phyloP scores from a whole-genome alignment of 2,329 filamentous ascomycete species.

The Verticillium isaacii region DNA sequence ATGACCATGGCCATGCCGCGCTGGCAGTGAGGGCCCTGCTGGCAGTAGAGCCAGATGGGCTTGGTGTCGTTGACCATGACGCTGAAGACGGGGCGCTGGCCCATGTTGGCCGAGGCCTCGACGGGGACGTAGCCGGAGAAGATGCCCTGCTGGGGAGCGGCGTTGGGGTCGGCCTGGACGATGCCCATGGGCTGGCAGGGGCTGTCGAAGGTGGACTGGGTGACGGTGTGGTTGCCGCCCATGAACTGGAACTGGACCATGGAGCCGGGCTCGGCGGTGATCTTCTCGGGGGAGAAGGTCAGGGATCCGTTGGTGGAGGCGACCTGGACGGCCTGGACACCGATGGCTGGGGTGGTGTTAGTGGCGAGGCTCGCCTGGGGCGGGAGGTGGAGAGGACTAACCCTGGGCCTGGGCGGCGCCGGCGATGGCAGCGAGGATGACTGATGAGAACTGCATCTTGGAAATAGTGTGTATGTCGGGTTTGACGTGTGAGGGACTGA shows the following conservation, averaged over 20 bases:
- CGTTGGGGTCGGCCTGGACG: slow-evolving; percentile 42
- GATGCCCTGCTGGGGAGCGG: slow-evolving; percentile 50
- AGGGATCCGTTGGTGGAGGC: slow-evolving; percentile 49
- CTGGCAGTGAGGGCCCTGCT: slow-evolving; percentile 70
- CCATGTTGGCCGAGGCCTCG: slow-evolving; percentile 41
- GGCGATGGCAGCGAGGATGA: slow-evolving; percentile 42
- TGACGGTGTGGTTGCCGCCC: slow-evolving; percentile 71
- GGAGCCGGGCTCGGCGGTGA: slow-evolving; percentile 58
- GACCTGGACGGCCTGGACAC: slow-evolving; percentile 63
- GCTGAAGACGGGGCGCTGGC: slow-evolving; percentile 63
- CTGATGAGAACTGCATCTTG: slow-evolving; percentile 50
- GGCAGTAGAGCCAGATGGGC: slow-evolving; percentile 78
- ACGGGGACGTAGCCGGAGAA: slow-evolving; percentile 66
- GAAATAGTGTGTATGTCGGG: slow-evolving; percentile 6
- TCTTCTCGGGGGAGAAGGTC: slow-evolving; percentile 60
- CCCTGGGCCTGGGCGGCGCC: slow-evolving; percentile 42
- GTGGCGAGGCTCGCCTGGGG: not conserved
- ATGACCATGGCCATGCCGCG: slow-evolving; percentile 71
- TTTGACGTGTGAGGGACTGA: not conserved
- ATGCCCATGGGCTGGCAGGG: slow-evolving; percentile 53
- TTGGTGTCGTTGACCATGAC: slow-evolving; percentile 63
- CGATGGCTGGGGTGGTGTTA: slow-evolving; percentile 21
- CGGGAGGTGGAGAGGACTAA: slow-evolving; percentile 18
- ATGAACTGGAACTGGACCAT: slow-evolving; percentile 65
- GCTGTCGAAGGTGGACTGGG: slow-evolving; percentile 68